phyloP scores from a whole-genome alignment of 768 basidiomycete genomes.

The Lactarius vividus region DNA sequence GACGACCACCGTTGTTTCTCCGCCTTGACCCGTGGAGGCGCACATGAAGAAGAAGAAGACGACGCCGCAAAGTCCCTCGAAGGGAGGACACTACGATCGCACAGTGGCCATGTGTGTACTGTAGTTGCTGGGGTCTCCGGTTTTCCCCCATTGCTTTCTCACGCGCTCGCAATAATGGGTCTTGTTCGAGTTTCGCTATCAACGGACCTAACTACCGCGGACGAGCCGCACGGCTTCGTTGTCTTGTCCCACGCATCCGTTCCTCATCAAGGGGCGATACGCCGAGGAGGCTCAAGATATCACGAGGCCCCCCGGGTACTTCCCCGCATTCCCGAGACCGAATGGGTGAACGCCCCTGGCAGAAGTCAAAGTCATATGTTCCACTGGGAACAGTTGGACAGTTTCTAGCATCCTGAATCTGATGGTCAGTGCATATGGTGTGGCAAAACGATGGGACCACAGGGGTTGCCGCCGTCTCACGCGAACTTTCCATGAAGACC shows the following conservation, averaged over 20 bases:
- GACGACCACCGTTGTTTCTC: background rate
- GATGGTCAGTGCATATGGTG: background rate
- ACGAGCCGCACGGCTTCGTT: constrained; percentile 31
- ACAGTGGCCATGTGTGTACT: background rate
- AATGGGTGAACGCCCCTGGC: constrained; percentile 34
- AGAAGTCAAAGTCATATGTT: constrained; percentile 35
- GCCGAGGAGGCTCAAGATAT: constrained; percentile 40
- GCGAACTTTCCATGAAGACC: no score
- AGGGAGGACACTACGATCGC: background rate
- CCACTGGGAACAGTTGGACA: constrained; percentile 29
- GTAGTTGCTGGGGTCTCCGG: background rate
- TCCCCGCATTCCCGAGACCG: constrained; percentile 34
- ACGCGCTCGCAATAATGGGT: background rate
- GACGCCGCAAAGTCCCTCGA: background rate
- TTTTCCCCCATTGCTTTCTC: background rate
- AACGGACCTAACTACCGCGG: constrained; percentile 33
- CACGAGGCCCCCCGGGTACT: constrained; percentile 36
- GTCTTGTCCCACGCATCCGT: constrained; percentile 29
- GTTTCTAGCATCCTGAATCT: constrained; percentile 17
- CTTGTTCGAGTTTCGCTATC: background rate
- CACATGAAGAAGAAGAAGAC: background rate
- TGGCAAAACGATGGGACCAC: background rate
- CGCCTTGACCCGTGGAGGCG: constrained; percentile 10
- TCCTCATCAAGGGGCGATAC: constrained; percentile 38
- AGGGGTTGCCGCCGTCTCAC: background rate